Evolutionary conservation across 768 basidiomycete species (phyloP), one percentile per base, ranked within the genome.

Genomic region (Pisolithus albus): DNA sequence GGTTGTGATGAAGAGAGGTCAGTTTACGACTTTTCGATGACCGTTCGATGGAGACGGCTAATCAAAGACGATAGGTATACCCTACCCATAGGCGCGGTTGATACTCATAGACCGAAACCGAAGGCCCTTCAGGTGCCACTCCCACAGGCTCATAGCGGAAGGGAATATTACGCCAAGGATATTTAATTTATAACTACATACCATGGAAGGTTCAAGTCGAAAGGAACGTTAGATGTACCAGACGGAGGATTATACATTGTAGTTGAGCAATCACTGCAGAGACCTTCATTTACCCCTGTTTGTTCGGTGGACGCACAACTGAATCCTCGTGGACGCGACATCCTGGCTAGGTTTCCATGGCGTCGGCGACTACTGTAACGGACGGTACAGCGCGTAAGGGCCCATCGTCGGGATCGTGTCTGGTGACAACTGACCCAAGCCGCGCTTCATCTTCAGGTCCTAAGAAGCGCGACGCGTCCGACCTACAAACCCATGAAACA

Each of bases 1-100:
- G 96, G 96, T 37, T 98, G 95, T 72, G 93, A 98, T 65, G 96
- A 99, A 66, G 93, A 94, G 66, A 78, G 94, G 88, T 86, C 51
- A 44, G 4, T 19, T 3, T 3, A n/a, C 34, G 5, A 15, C 0
- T 34, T 26, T 0, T 11, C 15, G 7, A 18, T n/a, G n/a, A 37
- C 32, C 60, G 6, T 57, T 24, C 16, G 47, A 28, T 34, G 5
- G 26, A 30, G 18, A 16, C 18, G 41, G 42, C 39, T 44, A 23
- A 28, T 24, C 49, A 28, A 13, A n/a, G 19, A 32, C 46, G 46
- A 21, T 50, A 92, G 90, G 47, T 98, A 93, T 66, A 77, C 88
- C 1, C 72, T 98, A 3, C 92, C 93, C 9, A 97, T 98, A 61
- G 77, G 76, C 23, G 95, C 95, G 1, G 95, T 98, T 24, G 90